phyloP scores from a whole-genome alignment of 1,139 yeast species.

The Zygoascus meyerae region DNA sequence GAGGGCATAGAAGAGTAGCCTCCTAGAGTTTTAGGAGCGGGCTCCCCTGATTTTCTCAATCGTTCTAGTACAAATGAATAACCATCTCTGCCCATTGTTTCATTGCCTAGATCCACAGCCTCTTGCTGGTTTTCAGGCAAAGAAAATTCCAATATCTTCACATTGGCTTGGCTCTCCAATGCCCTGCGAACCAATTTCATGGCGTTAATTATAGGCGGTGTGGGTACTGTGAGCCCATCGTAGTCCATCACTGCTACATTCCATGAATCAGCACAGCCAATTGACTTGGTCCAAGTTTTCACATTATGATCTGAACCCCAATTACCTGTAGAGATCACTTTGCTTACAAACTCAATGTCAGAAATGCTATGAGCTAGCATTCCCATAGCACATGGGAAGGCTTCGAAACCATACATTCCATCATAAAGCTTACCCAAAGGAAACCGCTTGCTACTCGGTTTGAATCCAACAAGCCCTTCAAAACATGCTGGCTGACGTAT shows the following conservation, averaged over 20 bases:
- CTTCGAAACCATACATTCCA: conserved; percentile 2
- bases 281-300: background rate
- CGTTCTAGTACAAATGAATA: conserved; percentile 36
- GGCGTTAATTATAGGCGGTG: conserved; percentile 48
- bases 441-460: conserved; percentile 45
- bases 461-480: conserved; percentile 50
- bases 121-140: conserved; percentile 36
- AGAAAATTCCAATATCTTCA: conserved; percentile 37
- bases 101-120: conserved; percentile 36
- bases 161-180: conserved; percentile 34
- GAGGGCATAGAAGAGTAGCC: conserved; percentile 21
- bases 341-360: conserved; percentile 1
- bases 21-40: conserved; percentile 27
- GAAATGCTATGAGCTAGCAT: background rate
- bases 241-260: conserved; percentile 7
- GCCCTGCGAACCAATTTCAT: conserved; percentile 31
- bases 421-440: conserved; percentile 30
- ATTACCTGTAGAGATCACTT: background rate
- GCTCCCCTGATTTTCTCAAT: conserved; percentile 42
- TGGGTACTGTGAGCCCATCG: conserved; percentile 28
- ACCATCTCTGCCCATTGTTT: conserved; percentile 46
- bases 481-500: conserved; percentile 53
- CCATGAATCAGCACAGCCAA: background rate
- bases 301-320: background rate
- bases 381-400: conserved; percentile 11